phyloP scores from a whole-genome alignment of 2,329 filamentous ascomycete genomes.

The Helotiales sp. region DNA sequence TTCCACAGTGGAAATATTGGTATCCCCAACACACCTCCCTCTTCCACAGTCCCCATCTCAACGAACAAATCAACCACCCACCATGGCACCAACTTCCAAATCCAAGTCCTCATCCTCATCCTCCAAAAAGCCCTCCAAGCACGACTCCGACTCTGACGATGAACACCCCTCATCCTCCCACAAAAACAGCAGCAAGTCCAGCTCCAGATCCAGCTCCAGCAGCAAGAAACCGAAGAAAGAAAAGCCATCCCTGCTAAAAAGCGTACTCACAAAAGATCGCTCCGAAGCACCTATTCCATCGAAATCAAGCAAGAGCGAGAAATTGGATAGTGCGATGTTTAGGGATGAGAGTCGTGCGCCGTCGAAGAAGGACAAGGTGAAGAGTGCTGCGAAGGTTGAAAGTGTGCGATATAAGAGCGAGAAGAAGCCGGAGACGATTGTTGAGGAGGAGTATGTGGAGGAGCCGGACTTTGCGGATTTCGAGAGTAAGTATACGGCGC shows the following conservation, averaged over 20 bases:
- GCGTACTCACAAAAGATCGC: background rate
- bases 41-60: background rate
- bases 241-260: background rate
- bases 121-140: background rate
- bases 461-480: background rate
- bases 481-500: background rate
- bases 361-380: background rate
- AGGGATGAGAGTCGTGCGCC: background rate
- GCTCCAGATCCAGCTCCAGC: background rate
- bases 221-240: background rate
- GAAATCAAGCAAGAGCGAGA: background rate
- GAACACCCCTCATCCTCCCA: background rate
- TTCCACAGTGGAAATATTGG: background rate
- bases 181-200: background rate
- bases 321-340: background rate
- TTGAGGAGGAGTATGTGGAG: background rate
- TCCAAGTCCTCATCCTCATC: background rate
- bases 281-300: background rate
- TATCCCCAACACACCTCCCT: background rate
- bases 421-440: background rate
- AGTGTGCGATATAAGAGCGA: background rate
- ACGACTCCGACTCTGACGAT: background rate
- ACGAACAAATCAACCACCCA: background rate
- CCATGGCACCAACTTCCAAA: background rate
- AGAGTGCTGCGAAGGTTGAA: background rate